Evolutionary conservation across 78 protist species (phyloP).

Genomic region (Guillardia theta): DNA sequence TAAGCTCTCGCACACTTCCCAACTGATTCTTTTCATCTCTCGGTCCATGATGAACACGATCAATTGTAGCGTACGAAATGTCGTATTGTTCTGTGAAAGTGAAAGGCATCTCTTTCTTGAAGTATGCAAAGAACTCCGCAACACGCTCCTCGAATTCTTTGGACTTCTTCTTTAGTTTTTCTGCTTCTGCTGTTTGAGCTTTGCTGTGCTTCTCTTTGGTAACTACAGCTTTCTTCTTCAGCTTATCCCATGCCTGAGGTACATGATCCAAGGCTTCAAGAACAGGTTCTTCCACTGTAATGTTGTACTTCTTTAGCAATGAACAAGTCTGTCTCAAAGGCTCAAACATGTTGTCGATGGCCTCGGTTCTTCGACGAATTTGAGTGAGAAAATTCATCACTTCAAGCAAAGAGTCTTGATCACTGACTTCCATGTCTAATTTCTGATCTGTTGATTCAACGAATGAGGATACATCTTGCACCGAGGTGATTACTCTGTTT

Average conservation of each 20-base stretch:
- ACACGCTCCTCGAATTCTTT: not conserved
- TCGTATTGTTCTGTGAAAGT: not conserved
- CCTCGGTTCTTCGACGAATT: conserved; percentile 43
- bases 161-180: conserved; percentile 43
- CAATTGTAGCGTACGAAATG: conserved; percentile 41
- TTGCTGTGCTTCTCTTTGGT: conserved; percentile 20
- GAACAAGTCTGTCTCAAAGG: conserved; percentile 40
- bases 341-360: conserved; percentile 30
- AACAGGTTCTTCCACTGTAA: not conserved
- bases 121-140: not conserved
- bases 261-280: not conserved
- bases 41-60: not conserved
- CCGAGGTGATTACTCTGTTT: not conserved
- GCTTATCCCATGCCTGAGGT: not conserved
- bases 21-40: not conserved
- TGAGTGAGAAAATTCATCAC: conserved; percentile 55
- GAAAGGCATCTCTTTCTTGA: conserved; percentile 16
- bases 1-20: not conserved
- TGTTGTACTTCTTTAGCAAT: conserved; percentile 55
- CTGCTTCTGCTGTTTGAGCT: conserved; percentile 60
- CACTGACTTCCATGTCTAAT: conserved; percentile 34
- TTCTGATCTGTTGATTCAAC: not conserved
- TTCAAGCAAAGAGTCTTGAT: conserved; percentile 35
- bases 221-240: conserved; percentile 1
- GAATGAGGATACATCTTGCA: conserved; percentile 21